Base-by-base conservation (phyloP, 2,329 filamentous ascomycete species). In the Bimuria novae-zelandiae region DNA sequence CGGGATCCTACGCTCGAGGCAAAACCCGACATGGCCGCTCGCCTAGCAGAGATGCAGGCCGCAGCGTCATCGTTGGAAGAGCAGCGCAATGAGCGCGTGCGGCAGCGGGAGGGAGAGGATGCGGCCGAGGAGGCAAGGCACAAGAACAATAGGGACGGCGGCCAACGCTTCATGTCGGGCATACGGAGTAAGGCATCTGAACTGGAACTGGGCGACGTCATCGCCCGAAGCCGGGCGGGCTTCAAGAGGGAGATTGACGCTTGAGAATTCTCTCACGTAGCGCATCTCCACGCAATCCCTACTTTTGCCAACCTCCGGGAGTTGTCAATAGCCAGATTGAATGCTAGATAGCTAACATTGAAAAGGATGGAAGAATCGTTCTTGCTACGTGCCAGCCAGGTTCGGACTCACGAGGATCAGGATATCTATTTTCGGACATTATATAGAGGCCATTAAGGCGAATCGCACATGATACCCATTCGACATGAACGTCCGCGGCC, bases 1-100 rank as follows among this genome's bases (percentile, higher is more conserved):
- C n/a, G n/a, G n/a, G n/a, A n/a, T n/a, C n/a, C n/a, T n/a, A n/a
- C n/a, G n/a, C n/a, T n/a, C n/a, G n/a, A n/a, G n/a, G n/a, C n/a
- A n/a, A n/a, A n/a, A 36, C 33, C 32, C 11, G 44, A 47, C 12
- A 47, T 37, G 12, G 68, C 63, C 2, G 70, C 71, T 29, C 68
- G 63, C 23, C 62, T 73, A 7, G 69, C 70, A 11, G 56, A 59
- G 10, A 73, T 73, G 71, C 70, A 72, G 51, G 65, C 64, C 14
- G 67, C 68, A 35, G 71, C 71, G 1, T 56, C 62, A 6, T 66
- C 65, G 5, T 59, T 72, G 0, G 71, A 73, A 55, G 55, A 64
- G 46, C 61, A 71, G 52, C 71, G 71, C 1, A 58, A 56, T 10
- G 66, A 73, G 54, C 68, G 70, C 17, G 69, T 73, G 1, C 62